phyloP scores from a whole-genome alignment of 2,329 filamentous ascomycete species.

The Phyllosticta citriasiana region DNA sequence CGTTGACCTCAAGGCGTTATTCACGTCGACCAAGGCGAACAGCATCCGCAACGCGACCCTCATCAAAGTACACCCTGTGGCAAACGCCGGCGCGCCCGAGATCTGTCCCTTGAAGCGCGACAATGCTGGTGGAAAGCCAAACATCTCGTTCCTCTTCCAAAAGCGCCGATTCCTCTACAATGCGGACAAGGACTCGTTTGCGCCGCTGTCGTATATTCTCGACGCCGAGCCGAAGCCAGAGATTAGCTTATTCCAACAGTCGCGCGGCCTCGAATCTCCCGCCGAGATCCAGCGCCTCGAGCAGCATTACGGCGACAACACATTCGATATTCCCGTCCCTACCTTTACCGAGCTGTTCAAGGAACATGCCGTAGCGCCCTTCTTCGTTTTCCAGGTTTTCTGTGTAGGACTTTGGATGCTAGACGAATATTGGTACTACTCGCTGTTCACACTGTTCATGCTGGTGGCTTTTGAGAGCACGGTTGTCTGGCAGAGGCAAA shows the following conservation, averaged over 20 bases:
- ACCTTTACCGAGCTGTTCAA: slow-evolving; percentile 94
- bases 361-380: slow-evolving; percentile 95
- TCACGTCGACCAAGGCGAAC: slow-evolving; percentile 65
- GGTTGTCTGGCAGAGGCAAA: slow-evolving; percentile 96
- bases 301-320: slow-evolving; percentile 91
- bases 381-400: slow-evolving; percentile 99
- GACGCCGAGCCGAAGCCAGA: slow-evolving; percentile 75
- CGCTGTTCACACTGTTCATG: slow-evolving; percentile 97
- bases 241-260: slow-evolving; percentile 69
- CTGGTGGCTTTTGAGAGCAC: slow-evolving; percentile 95
- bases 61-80: slow-evolving; percentile 86
- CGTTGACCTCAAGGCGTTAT: slow-evolving; percentile 70
- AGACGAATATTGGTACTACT: slow-evolving; percentile 99
- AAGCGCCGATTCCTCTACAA: slow-evolving; percentile 92
- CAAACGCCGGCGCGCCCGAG: slow-evolving; percentile 80
- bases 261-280: slow-evolving; percentile 61
- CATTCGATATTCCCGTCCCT: slow-evolving; percentile 95
- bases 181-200: slow-evolving; percentile 60
- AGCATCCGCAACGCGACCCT: slow-evolving; percentile 64
- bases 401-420: slow-evolving; percentile 98
- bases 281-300: slow-evolving; percentile 71
- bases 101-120: slow-evolving; percentile 77
- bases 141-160: slow-evolving; percentile 88
- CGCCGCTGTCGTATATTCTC: slow-evolving; percentile 71
- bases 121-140: slow-evolving; percentile 63